A percentile compares a stretch with the other conserved stretches of the same genome.
Conservation (phyloP, 73 alveolate genomes). For the Tetrahymena elliotti region DNA sequence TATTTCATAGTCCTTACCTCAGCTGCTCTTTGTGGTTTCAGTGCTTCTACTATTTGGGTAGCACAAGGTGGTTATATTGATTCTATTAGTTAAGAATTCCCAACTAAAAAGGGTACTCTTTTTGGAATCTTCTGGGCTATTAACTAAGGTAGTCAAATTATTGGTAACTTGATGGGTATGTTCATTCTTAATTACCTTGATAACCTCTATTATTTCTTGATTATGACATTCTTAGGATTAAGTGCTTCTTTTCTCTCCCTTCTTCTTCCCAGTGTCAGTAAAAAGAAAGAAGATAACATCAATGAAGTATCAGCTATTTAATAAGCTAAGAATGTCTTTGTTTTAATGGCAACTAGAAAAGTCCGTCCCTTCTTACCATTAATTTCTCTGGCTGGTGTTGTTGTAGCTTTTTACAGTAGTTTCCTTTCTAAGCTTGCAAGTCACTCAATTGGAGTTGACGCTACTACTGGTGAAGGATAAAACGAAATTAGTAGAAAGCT, state of each 20-base stretch:
- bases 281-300: not conserved
- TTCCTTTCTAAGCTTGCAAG: constrained; percentile 10
- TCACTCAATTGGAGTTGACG: not conserved
- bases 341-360: constrained; percentile 11
- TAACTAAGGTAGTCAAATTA: constrained; percentile 16
- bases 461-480: not conserved
- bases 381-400: constrained; percentile 17
- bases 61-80: constrained; percentile 23
- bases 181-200: constrained; percentile 6
- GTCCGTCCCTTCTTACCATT: constrained; percentile 22
- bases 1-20: constrained; percentile 1
- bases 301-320: not conserved
- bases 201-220: constrained; percentile 6
- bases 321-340: not conserved
- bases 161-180: constrained; percentile 29
- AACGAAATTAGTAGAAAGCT: constrained; percentile 2
- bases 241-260: constrained; percentile 10
- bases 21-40: constrained; percentile 22
- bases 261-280: not conserved
- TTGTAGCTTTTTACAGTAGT: constrained; percentile 39
- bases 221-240: constrained; percentile 23
- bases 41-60: constrained; percentile 39
- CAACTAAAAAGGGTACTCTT: constrained; percentile 18
- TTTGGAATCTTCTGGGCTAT: constrained; percentile 42
- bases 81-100: constrained; percentile 5